These are phyloP conservation scores for Pseudogymnoascus sp. DNA, from an alignment of 2,329 filamentous ascomycete genomes.

Conservation along the genomic window DNA sequence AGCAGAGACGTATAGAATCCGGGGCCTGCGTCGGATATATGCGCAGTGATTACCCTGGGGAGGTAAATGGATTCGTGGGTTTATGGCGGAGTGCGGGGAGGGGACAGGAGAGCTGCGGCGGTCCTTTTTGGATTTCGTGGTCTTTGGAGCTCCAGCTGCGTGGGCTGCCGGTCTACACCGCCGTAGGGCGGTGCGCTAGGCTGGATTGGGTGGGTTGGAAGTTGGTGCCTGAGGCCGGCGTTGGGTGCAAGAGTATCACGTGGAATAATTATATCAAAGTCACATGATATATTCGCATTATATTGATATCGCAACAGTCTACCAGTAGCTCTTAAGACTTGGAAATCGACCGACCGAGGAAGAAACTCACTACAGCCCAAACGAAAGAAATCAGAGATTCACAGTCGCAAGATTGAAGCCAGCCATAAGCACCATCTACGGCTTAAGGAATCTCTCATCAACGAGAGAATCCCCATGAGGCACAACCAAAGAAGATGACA, in stretches of 20 bases:
- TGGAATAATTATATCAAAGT: background rate
- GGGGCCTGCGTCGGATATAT: constrained; percentile 18
- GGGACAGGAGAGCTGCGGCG: constrained; percentile 9
- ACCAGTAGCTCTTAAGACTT: background rate
- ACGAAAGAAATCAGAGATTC: too few relatives aligned
- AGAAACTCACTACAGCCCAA: too few relatives aligned
- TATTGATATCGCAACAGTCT: background rate
- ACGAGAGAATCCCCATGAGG: background rate
- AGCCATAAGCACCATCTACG: too few relatives aligned
- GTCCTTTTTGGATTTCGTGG: constrained; percentile 12
- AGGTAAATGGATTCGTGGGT: background rate
- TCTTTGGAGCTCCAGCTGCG: constrained; percentile 11
- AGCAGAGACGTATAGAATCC: background rate
- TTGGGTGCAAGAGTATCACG: background rate
- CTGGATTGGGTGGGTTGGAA: background rate
- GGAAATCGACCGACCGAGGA: background rate
- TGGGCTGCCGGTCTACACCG: background rate
- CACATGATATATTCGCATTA: background rate
- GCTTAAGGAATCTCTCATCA: too few relatives aligned
- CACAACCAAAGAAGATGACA: background rate
- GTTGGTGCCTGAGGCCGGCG: background rate
- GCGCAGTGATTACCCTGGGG: background rate
- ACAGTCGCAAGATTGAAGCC: too few relatives aligned
- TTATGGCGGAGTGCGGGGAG: background rate
- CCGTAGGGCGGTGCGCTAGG: background rate